Base-by-base conservation (phyloP, 2,329 filamentous ascomycete species). In the Neocucurbitaria cava region DNA sequence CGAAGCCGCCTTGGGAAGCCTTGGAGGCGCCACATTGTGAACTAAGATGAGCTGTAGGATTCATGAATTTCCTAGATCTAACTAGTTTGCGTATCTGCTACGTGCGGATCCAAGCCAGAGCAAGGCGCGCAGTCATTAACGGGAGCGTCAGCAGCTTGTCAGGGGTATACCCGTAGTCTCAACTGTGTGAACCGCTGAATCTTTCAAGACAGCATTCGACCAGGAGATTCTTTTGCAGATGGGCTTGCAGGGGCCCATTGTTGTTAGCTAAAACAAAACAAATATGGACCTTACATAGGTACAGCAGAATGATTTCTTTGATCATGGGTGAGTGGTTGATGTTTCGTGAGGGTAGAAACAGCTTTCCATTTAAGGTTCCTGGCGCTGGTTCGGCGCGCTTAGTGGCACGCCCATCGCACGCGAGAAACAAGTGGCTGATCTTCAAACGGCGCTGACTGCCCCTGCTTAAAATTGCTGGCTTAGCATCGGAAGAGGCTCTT, bases 401-500 rank as follows among this genome's bases (percentile, higher is more conserved):
- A 66, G 53, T 50, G 58, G 52, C 54, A 58, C 52, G 36, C 48
- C 55, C 55, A 48, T 54, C 52, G 40, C 62, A 60, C 52, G 59
- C 65, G 63, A 63, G 62, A 61, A 55, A 59, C 56, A 52, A 50
- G 69, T 70, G 69, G 70, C 70, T 71, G 69, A 68, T 67, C 62
- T 56, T 67, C 65, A 72, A 74, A 72, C 70, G 52, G 49, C 55
- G 58, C 48, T 57, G 52, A 48, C 50, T 52, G 33, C 64, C 65
- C 65, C 67, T 70, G 60, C 68, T 39, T 68, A 31, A 70, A 49
- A 71, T 71, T 69, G 54, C 46, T 33, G 42, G 41, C 41, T 20
- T 43, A 43, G 26, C 26, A 43, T 18, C 24, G 24, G 26, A 43
- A 30, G n/a, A n/a, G 8, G 15, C 15, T 21, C 26, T 20, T 26